phyloP scores from a whole-genome alignment of 2,329 filamentous ascomycete genomes.

The Paraphaeosphaeria minitans region DNA sequence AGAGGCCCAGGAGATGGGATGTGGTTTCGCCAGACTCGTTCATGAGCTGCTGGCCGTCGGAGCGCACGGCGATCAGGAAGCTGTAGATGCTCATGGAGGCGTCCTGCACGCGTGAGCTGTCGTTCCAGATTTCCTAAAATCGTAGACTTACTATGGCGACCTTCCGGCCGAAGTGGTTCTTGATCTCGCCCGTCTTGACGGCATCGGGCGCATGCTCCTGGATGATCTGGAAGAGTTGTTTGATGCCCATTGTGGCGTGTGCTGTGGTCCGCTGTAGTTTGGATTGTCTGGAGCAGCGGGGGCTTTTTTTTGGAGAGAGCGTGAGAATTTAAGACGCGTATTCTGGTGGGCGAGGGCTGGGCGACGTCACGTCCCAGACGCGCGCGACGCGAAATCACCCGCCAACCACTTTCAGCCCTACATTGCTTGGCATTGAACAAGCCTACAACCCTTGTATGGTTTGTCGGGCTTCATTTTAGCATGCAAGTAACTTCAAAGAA shows the following conservation, averaged over 20 bases:
- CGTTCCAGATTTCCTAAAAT: too few relatives aligned
- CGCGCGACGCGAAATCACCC: constrained; percentile 42
- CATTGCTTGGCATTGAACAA: constrained; percentile 30
- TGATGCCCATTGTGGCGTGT: constrained; percentile 46
- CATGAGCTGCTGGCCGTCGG: constrained; percentile 94
- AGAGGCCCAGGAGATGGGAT: constrained; percentile 98
- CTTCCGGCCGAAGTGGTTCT: constrained; percentile 97
- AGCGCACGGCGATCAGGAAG: constrained; percentile 96
- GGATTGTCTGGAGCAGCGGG: background rate
- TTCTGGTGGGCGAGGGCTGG: constrained; percentile 18
- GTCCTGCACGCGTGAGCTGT: constrained; percentile 23
- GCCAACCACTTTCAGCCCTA: constrained; percentile 18
- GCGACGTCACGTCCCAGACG: constrained; percentile 37
- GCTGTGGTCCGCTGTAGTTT: background rate
- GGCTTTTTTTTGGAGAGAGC: background rate
- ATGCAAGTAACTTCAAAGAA: background rate
- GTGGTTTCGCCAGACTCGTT: constrained; percentile 95
- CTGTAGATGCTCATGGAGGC: constrained; percentile 97
- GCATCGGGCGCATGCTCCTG: constrained; percentile 89
- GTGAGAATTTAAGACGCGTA: constrained; percentile 12
- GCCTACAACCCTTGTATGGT: background rate
- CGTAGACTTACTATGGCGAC: constrained; percentile 82
- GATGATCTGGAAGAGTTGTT: constrained; percentile 55
- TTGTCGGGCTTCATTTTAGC: background rate
- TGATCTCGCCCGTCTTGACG: constrained; percentile 96